Conservation (phyloP, 768 basidiomycete genomes). For the Rhodocollybia butyracea region DNA sequence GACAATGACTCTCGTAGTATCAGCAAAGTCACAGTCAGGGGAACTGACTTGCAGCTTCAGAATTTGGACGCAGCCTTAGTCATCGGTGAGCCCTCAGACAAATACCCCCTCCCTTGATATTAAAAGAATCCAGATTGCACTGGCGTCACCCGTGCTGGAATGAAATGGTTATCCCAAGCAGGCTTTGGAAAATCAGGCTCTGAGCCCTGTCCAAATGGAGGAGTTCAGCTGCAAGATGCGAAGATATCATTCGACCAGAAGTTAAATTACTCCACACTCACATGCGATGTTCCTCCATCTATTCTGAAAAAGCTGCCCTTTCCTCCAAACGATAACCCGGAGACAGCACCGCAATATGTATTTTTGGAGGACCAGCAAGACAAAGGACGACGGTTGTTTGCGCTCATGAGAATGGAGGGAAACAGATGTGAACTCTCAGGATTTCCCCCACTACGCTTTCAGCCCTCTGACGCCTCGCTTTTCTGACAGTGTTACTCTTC, state of each 20-base stretch:
- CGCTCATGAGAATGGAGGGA: neutral
- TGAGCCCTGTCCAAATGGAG: neutral
- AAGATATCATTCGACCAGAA: constrained; percentile 16
- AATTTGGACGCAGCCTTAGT: constrained; percentile 14
- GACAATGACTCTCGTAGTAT: neutral
- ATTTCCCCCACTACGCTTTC: no score
- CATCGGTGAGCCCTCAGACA: constrained; percentile 11
- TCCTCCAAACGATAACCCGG: constrained; percentile 8
- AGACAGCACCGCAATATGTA: neutral
- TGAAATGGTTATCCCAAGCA: constrained; percentile 12
- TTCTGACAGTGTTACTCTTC: neutral
- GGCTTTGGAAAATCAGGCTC: constrained; percentile 7
- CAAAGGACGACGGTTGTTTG: constrained; percentile 6
- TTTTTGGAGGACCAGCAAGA: constrained; percentile 3
- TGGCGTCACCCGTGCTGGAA: constrained; percentile 14
- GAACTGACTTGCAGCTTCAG: neutral
- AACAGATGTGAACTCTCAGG: no score
- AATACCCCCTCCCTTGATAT: neutral
- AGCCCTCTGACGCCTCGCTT: neutral
- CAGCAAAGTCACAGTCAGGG: constrained; percentile 11
- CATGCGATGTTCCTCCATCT: constrained; percentile 12
- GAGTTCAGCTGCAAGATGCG: neutral
- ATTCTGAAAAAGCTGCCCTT: constrained; percentile 8
- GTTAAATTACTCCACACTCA: constrained; percentile 14
- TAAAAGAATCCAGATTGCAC: constrained; percentile 16